Conservation (phyloP, 179 eudicot genomes). For the Monotropa hypopitys region DNA sequence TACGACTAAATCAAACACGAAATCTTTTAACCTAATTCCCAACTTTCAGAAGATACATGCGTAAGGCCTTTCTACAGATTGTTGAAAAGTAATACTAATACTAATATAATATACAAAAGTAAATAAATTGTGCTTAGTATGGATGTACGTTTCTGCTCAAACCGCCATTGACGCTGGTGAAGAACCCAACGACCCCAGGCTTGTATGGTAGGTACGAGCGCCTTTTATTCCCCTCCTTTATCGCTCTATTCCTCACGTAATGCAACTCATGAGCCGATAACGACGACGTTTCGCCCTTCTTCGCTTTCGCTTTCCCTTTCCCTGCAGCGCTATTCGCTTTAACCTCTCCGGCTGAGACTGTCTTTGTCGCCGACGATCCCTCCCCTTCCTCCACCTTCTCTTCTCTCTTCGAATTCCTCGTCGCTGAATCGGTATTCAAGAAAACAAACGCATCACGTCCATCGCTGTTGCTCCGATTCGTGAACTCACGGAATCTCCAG, state of each 20-base stretch:
- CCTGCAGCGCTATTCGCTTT: slow-evolving; percentile 17
- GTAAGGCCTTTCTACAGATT: not conserved
- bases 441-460: slow-evolving; percentile 47
- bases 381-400: slow-evolving; percentile 9
- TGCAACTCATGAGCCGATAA: slow-evolving; percentile 32
- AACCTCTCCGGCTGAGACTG: not conserved
- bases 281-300: slow-evolving; percentile 23
- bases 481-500: slow-evolving; percentile 34
- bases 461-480: slow-evolving; percentile 41
- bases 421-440: slow-evolving; percentile 12
- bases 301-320: slow-evolving; percentile 15
- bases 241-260: slow-evolving; percentile 29
- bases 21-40: not conserved
- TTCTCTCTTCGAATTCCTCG: slow-evolving; percentile 18
- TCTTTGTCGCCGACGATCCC: slow-evolving; percentile 7
- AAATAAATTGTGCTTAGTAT: slow-evolving; percentile 12
- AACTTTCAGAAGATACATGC: not conserved
- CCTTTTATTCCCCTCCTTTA: slow-evolving; percentile 27
- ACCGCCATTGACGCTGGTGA: slow-evolving; percentile 63
- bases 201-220: slow-evolving; percentile 65
- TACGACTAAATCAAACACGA: not conserved
- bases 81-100: not conserved
- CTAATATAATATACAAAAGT: not conserved
- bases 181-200: slow-evolving; percentile 66
- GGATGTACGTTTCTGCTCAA: slow-evolving; percentile 45